Evolutionary conservation across 208 protist species (phyloP).

Genomic region (Giardia duodenalis): DNA sequence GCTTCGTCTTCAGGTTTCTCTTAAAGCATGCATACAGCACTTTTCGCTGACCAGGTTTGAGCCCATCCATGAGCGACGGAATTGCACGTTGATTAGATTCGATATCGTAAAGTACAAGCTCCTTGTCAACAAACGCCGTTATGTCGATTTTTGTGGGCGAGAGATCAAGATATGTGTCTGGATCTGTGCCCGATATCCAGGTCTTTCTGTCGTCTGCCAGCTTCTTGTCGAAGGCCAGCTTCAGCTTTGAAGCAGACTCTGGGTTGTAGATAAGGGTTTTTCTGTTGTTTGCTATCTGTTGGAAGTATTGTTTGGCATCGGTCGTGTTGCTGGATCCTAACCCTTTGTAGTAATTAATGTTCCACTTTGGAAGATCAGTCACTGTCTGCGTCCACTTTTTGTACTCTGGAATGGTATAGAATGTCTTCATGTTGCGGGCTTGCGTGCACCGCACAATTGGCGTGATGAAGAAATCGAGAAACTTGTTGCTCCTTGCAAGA

Average conservation of each 20-base stretch:
- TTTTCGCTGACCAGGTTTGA: slow-evolving; percentile 98
- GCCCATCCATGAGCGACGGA: slow-evolving; percentile 81
- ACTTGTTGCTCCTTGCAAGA: slow-evolving; percentile 74
- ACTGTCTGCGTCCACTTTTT: slow-evolving; percentile 69
- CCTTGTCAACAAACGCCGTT: slow-evolving; percentile 51
- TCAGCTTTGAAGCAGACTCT: slow-evolving; percentile 73
- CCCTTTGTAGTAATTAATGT: slow-evolving; percentile 94
- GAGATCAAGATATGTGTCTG: slow-evolving; percentile 51
- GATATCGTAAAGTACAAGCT: slow-evolving; percentile 96
- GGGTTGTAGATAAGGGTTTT: slow-evolving; percentile 72
- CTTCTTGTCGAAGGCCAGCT: slow-evolving; percentile 93
- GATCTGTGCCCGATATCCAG: slow-evolving; percentile 63
- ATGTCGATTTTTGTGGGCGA: slow-evolving; percentile 34
- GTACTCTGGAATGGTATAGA: slow-evolving; percentile 98
- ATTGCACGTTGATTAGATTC: slow-evolving; percentile 74
- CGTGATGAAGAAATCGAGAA: slow-evolving; percentile 98
- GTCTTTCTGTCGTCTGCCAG: slow-evolving; percentile 86
- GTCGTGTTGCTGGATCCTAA: slow-evolving; percentile 49
- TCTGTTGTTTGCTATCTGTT: slow-evolving; percentile 77
- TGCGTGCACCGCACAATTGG: slow-evolving; percentile 91
- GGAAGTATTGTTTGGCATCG: slow-evolving; percentile 98
- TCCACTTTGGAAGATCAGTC: slow-evolving; percentile 62
- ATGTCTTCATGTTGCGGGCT: slow-evolving; percentile 64
- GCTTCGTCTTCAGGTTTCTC: slow-evolving; percentile 71
- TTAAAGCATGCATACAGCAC: slow-evolving; percentile 98